Evolutionary conservation across 306 rosid species (phyloP).

Genomic region (Inga laurina): DNA sequence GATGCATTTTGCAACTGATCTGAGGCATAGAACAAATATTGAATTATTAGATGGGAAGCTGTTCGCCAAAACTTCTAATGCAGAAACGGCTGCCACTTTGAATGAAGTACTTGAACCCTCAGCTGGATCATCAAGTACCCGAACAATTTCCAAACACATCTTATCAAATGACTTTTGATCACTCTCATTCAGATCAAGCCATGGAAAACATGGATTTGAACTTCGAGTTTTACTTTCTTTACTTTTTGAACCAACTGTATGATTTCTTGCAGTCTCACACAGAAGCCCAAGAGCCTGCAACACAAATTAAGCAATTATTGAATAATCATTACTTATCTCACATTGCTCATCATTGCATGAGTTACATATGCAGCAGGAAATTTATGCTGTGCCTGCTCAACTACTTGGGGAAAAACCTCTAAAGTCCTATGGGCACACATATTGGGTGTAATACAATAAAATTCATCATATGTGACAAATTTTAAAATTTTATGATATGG

Average conservation of each 20-base stretch:
- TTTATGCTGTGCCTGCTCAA: not conserved
- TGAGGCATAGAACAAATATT: conserved; percentile 60
- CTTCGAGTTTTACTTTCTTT: conserved; percentile 45
- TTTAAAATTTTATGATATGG: not conserved
- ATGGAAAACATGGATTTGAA: conserved; percentile 40
- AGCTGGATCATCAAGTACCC: conserved; percentile 55
- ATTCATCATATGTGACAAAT: not conserved
- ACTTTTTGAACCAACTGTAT: conserved; percentile 38
- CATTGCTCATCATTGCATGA: not conserved
- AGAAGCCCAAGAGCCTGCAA: conserved; percentile 84
- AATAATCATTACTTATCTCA: conserved; percentile 12
- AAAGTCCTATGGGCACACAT: not conserved
- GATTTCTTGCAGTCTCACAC: conserved; percentile 67
- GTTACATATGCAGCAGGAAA: conserved; percentile 3
- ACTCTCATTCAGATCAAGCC: conserved; percentile 58
- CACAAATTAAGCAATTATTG: conserved; percentile 22
- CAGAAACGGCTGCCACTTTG: conserved; percentile 80
- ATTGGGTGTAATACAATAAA: not conserved
- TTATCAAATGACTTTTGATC: conserved; percentile 52
- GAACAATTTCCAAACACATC: conserved; percentile 64
- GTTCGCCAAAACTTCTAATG: conserved; percentile 78
- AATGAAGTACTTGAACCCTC: conserved; percentile 50
- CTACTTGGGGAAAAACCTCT: conserved; percentile 3
- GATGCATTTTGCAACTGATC: conserved; percentile 56
- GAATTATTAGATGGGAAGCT: conserved; percentile 59